Base-by-base conservation (phyloP, 73 alveolate genomes). In the Paramecium tetraurelia region DNA sequence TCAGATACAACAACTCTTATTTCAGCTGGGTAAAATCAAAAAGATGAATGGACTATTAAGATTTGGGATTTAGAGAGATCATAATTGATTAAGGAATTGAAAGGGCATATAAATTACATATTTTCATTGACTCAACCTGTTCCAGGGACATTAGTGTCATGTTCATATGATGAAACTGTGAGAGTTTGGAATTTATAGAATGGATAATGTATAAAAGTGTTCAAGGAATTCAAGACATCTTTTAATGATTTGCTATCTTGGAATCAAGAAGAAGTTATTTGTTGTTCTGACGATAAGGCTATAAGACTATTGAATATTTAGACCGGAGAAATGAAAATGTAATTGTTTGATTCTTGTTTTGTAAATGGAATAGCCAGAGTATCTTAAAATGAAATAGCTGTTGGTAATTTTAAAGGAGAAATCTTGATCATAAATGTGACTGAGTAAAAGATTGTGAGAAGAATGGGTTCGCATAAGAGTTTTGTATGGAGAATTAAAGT, bases 401-500 rank as follows among this genome's bases (percentile, higher is more conserved):
- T 80, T 80, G 90, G 90, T 31, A 80, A 80, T 80, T 80, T 80
- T 24, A 80, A 80, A 48, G 90, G 90, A 3, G 90, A 80, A 80
- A 80, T 80, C 7, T 11, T 80, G 29, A 80, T 80, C 7, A 80
- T 80, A 18, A 80, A 80, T 48, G 75, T 80, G 2, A 31, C 38
- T 43, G 90, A 80, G 2, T 20, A 41, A 4, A 80, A 80, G 24
- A 80, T 80, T 0, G 57, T 43, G 18, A 80, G 90, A 48, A 41
- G 90, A 80, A 80, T 80, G 90, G 90, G 90, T 43, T 80, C 90
- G 8, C 90, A 80, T 22, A 80, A 80, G 48, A 80, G 57, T 80
- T 80, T 80, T 80, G 90, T 80, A n/a, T 80, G 90, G 90, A 80
- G 90, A 80, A 48, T 80, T 11, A 80, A 75, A 20, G 87, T 75